These are phyloP conservation scores for Penicillium sclerotiorum DNA, from an alignment of 2,329 filamentous ascomycete genomes.

Conservation along the genomic window DNA sequence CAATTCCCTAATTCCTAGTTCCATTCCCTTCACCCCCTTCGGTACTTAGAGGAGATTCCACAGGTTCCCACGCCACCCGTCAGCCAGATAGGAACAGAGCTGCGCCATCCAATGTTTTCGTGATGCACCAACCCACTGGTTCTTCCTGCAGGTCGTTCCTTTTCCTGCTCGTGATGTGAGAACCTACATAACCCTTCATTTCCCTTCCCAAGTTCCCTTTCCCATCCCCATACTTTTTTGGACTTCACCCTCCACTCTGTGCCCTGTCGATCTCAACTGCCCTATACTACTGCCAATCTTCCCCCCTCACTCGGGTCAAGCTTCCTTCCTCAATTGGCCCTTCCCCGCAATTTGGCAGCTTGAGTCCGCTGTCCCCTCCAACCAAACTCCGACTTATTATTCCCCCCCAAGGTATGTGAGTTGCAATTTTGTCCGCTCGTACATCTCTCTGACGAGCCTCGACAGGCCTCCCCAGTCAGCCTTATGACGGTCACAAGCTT, in stretches of 20 bases:
- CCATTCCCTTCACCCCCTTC: constrained; percentile 2
- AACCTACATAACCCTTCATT: constrained; percentile 18
- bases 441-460: not conserved
- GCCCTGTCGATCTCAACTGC: not conserved
- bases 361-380: too few species aligned
- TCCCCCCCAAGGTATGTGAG: not conserved
- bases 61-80: constrained; percentile 24
- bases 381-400: too few species aligned
- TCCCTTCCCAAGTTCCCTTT: constrained; percentile 4
- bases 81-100: constrained; percentile 21
- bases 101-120: constrained; percentile 20
- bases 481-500: constrained; percentile 39
- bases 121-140: constrained; percentile 16
- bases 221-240: not conserved
- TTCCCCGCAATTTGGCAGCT: constrained; percentile 4
- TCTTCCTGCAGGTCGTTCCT: constrained; percentile 16
- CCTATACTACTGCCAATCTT: not conserved
- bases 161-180: constrained; percentile 21
- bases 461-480: constrained; percentile 14
- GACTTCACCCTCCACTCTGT: too few species aligned
- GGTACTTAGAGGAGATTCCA: constrained; percentile 16
- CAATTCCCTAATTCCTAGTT: constrained; percentile 1
- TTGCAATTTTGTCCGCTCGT: constrained; percentile 17
- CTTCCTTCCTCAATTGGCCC: not conserved
- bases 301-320: not conserved